Base-by-base conservation (phyloP, 2,329 filamentous ascomycete species). In the Akanthomyces uredinophilus region DNA sequence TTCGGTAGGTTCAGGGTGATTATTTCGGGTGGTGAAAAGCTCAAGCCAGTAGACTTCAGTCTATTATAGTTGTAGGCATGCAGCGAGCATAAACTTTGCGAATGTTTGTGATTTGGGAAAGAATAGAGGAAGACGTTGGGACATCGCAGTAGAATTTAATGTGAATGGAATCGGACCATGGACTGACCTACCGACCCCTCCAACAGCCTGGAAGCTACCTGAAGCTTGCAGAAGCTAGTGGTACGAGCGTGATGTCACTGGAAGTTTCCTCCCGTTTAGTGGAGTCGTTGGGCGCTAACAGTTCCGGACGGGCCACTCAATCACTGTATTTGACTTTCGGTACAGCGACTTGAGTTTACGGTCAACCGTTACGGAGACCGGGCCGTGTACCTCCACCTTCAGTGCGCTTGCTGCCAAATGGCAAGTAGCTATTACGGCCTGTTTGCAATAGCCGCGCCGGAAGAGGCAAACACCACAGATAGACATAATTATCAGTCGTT, bases 181-280 rank as follows among this genome's bases (percentile, higher is more conserved):
- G 63, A 29, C 43, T 43, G 50, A 37, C 35, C 56, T 64, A 66
- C 69, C 65, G 68, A 51, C 55, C 64, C 67, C 68, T 65, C 64
- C 64, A 67, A 64, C 64, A 65, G 63, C 66, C 64, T 69, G 66
- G 71, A 73, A 71, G 65, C 60, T 65, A 64, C 66, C 64, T 67
- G 71, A 72, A 73, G 55, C 69, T 68, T 65, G 70, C 61, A 65
- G 68, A 69, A 69, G 63, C 61, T 62, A 39, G 65, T 66, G 43
- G 66, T 63, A 65, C 52, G 55, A 46, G 55, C 60, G 65, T 67
- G 66, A 68, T 66, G 67, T 69, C 66, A 68, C 61, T 67, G 57
- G 65, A 66, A 68, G 61, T 58, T 58, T 63, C 62, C 20, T 43
- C n/a, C 27, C 35, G 14, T 49, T 52, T 61, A 60, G 64, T 64